Conservation (phyloP, 2,329 filamentous ascomycete genomes). For the Sclerotiophoma versabilis region DNA sequence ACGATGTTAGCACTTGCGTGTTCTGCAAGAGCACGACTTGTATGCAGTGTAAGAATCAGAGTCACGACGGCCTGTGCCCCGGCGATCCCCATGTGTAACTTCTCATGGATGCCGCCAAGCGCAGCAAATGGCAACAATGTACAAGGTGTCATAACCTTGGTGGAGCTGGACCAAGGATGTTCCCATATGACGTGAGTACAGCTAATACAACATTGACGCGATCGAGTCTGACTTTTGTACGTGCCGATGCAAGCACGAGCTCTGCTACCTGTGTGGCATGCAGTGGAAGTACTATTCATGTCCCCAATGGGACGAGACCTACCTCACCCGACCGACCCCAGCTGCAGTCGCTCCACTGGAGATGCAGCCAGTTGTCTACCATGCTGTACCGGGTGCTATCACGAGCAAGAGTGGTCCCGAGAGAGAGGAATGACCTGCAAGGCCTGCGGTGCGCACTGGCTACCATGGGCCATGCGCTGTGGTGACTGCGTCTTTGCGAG, state of each 20-base stretch:
- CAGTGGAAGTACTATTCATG: slow-evolving; percentile 24
- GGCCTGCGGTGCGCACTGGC: not conserved
- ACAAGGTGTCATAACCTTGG: slow-evolving; percentile 25
- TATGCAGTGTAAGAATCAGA: slow-evolving; percentile 18
- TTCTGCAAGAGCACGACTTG: slow-evolving; percentile 23
- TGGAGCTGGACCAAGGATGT: slow-evolving; percentile 24
- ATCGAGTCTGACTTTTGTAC: too few relatives aligned
- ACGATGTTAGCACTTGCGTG: slow-evolving; percentile 16
- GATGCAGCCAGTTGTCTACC: too few relatives aligned
- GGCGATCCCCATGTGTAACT: slow-evolving; percentile 22
- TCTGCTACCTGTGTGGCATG: slow-evolving; percentile 29
- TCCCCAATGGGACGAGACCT: slow-evolving; percentile 17
- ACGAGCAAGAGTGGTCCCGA: too few relatives aligned
- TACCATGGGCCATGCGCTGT: not conserved
- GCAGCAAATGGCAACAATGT: slow-evolving; percentile 29
- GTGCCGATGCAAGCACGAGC: slow-evolving; percentile 24
- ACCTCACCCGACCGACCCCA: slow-evolving; percentile 8
- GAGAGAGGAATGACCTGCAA: too few relatives aligned
- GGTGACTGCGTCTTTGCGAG: not conserved
- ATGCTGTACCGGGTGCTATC: not conserved
- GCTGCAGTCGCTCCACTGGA: not conserved
- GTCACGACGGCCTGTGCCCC: slow-evolving; percentile 21
- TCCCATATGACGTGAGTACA: slow-evolving; percentile 27
- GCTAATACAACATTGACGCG: too few relatives aligned
- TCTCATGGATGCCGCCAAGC: slow-evolving; percentile 23